These are phyloP conservation scores for Amyloporia xantha DNA, from an alignment of 768 basidiomycete species.

Conservation along the genomic window DNA sequence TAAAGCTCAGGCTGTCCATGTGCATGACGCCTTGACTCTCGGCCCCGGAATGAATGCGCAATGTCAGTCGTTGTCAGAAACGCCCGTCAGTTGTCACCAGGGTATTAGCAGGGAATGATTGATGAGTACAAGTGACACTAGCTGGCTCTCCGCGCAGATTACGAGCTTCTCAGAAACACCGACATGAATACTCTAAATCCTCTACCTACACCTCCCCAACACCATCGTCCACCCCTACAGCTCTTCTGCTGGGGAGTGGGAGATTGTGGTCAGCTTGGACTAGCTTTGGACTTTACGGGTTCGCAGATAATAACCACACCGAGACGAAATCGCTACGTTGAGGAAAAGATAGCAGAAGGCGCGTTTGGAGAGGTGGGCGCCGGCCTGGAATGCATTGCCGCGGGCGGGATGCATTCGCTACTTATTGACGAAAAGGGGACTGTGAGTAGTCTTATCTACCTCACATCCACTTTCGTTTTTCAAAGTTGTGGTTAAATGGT, in stretches of 20 bases:
- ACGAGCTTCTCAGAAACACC: too few species aligned
- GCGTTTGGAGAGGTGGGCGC: conserved; percentile 24
- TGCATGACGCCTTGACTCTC: too few species aligned
- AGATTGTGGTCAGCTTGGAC: conserved; percentile 1
- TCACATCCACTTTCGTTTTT: too few species aligned
- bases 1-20: too few species aligned
- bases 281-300: not conserved
- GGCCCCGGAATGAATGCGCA: too few species aligned
- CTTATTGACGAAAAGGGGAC: conserved; percentile 35
- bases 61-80: too few species aligned
- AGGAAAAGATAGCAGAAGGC: conserved; percentile 31
- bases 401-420: conserved; percentile 42
- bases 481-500: too few species aligned
- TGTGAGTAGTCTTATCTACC: conserved; percentile 24
- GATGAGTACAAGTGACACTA: too few species aligned
- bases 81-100: too few species aligned
- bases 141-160: too few species aligned
- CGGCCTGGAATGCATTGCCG: conserved; percentile 34
- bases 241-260: conserved; percentile 9
- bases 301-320: not conserved
- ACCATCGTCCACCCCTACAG: conserved; percentile 2
- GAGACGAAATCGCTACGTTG: conserved; percentile 31
- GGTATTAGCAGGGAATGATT: too few species aligned
- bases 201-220: not conserved
- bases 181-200: too few species aligned